A percentile compares a stretch with the other conserved stretches of the same genome.
phyloP scores from a whole-genome alignment of 495 filamentous ascomycete species.

The Penicillium dipodomyicola region DNA sequence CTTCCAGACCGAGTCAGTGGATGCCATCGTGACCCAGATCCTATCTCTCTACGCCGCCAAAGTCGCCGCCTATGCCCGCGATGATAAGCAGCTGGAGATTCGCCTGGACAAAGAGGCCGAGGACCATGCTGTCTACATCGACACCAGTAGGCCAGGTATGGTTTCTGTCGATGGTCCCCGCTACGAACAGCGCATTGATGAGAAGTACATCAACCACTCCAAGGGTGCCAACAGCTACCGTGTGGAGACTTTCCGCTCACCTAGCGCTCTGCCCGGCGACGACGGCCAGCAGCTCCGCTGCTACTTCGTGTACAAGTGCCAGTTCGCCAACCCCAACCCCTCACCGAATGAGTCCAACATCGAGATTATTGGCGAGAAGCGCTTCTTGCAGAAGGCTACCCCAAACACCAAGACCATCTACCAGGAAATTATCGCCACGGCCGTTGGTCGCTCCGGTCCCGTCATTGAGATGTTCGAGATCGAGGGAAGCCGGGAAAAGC shows the following conservation, averaged over 20 bases:
- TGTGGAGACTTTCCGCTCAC: constrained; percentile 93
- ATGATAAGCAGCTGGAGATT: constrained; percentile 92
- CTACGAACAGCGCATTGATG: constrained; percentile 91
- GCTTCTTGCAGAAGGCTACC: constrained; percentile 92
- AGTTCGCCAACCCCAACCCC: constrained; percentile 74
- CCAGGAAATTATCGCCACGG: constrained; percentile 84
- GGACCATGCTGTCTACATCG: constrained; percentile 98
- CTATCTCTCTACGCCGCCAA: constrained; percentile 97
- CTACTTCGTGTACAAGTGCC: constrained; percentile 97
- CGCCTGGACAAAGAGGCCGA: constrained; percentile 89
- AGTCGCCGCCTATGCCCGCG: constrained; percentile 87
- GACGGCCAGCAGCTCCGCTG: constrained; percentile 81
- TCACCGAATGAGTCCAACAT: constrained; percentile 78
- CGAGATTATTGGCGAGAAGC: constrained; percentile 87
- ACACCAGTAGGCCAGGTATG: constrained; percentile 87
- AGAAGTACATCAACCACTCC: constrained; percentile 83
- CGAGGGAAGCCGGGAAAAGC: constrained; percentile 82
- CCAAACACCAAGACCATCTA: constrained; percentile 94
- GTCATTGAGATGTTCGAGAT: constrained; percentile 99
- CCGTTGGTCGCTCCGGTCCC: constrained; percentile 77
- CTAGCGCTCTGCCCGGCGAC: constrained; percentile 66
- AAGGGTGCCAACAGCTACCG: constrained; percentile 70
- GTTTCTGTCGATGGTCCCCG: constrained; percentile 70
- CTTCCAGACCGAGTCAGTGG: constrained; percentile 86
- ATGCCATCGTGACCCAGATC: constrained; percentile 88